Conservation (phyloP, 192 early-diverging fungal species). For the Rhizophagus prolifer region DNA sequence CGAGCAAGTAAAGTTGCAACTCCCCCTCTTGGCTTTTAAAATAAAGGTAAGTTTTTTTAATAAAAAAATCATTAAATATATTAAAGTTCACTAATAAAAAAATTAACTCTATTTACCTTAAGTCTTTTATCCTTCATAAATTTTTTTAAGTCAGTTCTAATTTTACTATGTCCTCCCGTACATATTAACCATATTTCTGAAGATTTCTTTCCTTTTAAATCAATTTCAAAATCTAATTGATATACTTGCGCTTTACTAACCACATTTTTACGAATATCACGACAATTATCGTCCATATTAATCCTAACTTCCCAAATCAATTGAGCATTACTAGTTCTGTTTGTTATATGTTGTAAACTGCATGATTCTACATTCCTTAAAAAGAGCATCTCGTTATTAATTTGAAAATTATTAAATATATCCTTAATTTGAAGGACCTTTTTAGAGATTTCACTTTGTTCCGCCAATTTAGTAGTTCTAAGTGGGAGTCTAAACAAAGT, state of each 20-base stretch:
- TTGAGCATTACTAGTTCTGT: background rate
- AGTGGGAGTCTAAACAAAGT: conserved; percentile 33
- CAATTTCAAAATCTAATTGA: background rate
- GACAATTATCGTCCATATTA: background rate
- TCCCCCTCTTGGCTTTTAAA: conserved; percentile 2
- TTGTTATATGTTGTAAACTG: background rate
- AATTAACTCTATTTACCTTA: background rate
- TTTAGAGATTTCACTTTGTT: background rate
- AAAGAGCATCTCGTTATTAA: conserved; percentile 3
- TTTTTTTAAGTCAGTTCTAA: background rate
- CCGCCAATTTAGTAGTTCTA: background rate
- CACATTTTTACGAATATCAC: background rate
- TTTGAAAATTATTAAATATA: background rate
- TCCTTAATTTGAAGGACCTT: background rate
- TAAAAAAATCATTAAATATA: no score
- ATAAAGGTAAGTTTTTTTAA: background rate
- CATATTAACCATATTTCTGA: background rate
- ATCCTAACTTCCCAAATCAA: background rate
- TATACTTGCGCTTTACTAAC: background rate
- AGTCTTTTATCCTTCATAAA: background rate
- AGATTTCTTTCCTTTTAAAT: background rate
- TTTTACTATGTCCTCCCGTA: background rate
- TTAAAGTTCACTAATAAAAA: background rate
- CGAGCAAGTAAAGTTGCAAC: background rate
- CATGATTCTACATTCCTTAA: conserved; percentile 14